Base-by-base conservation (phyloP, 1,139 yeast species). In the Pneumocystis canis region DNA sequence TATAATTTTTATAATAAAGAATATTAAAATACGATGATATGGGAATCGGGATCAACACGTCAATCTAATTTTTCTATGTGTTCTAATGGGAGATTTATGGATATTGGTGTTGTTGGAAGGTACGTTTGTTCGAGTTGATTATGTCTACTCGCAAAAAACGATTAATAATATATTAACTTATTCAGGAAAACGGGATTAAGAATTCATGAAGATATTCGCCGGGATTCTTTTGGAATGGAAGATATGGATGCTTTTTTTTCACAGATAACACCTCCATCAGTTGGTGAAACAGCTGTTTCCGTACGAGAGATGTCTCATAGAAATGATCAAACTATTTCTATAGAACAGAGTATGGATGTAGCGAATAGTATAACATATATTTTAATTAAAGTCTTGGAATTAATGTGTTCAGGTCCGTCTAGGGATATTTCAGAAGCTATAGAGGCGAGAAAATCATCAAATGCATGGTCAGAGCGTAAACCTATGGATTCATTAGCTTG, bases 221-320 rank as follows among this genome's bases (percentile, higher is more conserved):
- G 82, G 68, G 94, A 87, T 72, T 81, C 80, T 64, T 80, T 82
- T 71, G 85, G 89, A 47, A 82, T 88, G 84, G 96, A 89, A 70
- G 87, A 84, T 69, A 73, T 88, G 57, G 87, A 85, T 68, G 95
- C 84, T 63, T 89, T 85, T 74, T 88, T 87, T 68, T 79, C 79
- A 25, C 73, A 71, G 18, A 65, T 64, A 16, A 64, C 64, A 31
- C 59, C 65, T 28, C 59, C 58, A 30, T 59, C 62, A 11, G 33
- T 41, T 31, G 57, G 40, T 53, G 62, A 57, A 37, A 31, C 37
- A 20, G 20, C n/a, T 31, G 16, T 56, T 28, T 61, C 63, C 11
- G 54, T 6, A 11, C 14, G 20, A 14, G 54, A 47, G 11, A 7
- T 25, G 28, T 47, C 30, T 25, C 20, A 18, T 25, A 47, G 25